phyloP scores from a whole-genome alignment of 2,329 filamentous ascomycete genomes.

The Penicillium hordei region DNA sequence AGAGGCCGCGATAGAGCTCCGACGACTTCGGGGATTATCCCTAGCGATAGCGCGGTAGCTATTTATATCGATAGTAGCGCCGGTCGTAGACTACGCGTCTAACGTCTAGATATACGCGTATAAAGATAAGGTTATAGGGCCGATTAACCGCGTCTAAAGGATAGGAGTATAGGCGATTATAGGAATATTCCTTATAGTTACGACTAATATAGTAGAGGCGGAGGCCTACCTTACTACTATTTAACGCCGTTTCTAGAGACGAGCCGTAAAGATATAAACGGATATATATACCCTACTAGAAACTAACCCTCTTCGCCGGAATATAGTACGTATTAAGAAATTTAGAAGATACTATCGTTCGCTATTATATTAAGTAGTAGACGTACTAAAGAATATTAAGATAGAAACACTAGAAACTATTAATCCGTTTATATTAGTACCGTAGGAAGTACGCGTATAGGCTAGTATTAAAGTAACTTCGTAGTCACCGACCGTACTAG shows the following conservation, averaged over 20 bases:
- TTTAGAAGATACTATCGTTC: too few relatives aligned
- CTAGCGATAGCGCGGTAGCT: constrained; percentile 19
- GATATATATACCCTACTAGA: constrained; percentile 11
- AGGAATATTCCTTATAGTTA: constrained; percentile 21
- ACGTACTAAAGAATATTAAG: too few relatives aligned
- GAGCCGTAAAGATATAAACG: constrained; percentile 11
- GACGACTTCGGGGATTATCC: constrained; percentile 8
- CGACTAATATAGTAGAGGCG: constrained; percentile 20
- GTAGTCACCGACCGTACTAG: too few relatives aligned
- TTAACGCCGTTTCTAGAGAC: constrained; percentile 17
- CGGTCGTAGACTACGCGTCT: constrained; percentile 25
- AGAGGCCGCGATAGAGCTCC: constrained; percentile 15
- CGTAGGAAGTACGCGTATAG: too few relatives aligned
- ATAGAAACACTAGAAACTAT: too few relatives aligned
- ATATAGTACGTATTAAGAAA: too few relatives aligned
- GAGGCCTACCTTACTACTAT: constrained; percentile 20
- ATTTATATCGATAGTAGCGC: constrained; percentile 20
- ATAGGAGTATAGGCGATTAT: constrained; percentile 23
- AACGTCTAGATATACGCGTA: constrained; percentile 23
- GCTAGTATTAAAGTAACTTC: too few relatives aligned
- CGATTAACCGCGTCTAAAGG: constrained; percentile 21
- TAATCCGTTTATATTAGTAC: too few relatives aligned
- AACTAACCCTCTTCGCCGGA: constrained; percentile 14
- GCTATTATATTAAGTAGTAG: too few relatives aligned
- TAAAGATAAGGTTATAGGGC: constrained; percentile 7